Conservation (phyloP, 2,329 filamentous ascomycete genomes). For the Penicillium brevicompactum region DNA sequence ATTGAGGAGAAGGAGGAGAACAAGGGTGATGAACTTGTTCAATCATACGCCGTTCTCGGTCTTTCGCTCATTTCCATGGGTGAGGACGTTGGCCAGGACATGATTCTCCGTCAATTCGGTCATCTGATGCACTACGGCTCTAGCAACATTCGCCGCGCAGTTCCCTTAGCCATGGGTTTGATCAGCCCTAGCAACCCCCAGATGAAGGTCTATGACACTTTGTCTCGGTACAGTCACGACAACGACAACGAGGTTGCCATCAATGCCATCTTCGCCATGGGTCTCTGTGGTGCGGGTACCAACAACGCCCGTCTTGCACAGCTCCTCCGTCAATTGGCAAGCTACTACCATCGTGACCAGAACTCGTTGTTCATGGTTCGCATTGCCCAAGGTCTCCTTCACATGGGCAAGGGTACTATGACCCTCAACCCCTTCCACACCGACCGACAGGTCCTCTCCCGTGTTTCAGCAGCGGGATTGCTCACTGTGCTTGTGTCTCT, state of each 20-base stretch:
- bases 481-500: slow-evolving; percentile 88
- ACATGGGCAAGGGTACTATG: slow-evolving; percentile 99
- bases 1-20: slow-evolving; percentile 93
- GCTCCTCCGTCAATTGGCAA: slow-evolving; percentile 88
- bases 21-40: slow-evolving; percentile 91
- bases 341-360: slow-evolving; percentile 96
- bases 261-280: slow-evolving; percentile 99
- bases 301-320: slow-evolving; percentile 98
- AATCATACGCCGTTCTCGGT: slow-evolving; percentile 93
- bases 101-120: slow-evolving; percentile 96
- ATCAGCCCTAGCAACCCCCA: slow-evolving; percentile 98
- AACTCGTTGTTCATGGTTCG: slow-evolving; percentile 98
- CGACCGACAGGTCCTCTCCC: slow-evolving; percentile 90
- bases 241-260: slow-evolving; percentile 98
- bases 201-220: slow-evolving; percentile 99
- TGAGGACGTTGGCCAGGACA: slow-evolving; percentile 96
- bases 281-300: slow-evolving; percentile 90
- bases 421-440: slow-evolving; percentile 99
- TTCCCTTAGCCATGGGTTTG: slow-evolving; percentile 93
- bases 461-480: slow-evolving; percentile 85
- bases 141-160: slow-evolving; percentile 92
- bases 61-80: slow-evolving; percentile 96
- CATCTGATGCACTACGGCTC: slow-evolving; percentile 99
- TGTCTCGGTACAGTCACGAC: slow-evolving; percentile 97
- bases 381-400: slow-evolving; percentile 93